A percentile compares a stretch with the other conserved stretches of the same genome.
Conservation (phyloP, 768 basidiomycete species). For the Plicaturopsis crispa region DNA sequence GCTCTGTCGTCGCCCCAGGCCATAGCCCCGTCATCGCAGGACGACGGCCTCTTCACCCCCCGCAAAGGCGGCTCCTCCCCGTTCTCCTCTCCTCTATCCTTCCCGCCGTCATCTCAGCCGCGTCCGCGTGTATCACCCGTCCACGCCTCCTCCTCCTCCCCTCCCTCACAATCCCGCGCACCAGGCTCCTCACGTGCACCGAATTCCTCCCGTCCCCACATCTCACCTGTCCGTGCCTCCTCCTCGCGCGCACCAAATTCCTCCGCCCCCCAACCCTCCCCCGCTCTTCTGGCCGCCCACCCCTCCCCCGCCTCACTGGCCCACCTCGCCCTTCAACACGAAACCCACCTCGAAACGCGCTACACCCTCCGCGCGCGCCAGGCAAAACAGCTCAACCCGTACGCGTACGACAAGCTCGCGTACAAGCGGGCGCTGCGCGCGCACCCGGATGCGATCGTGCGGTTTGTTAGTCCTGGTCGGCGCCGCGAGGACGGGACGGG, state of each 20-base stretch:
- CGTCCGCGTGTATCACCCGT: slow-evolving; percentile 4
- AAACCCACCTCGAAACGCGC: slow-evolving; percentile 18
- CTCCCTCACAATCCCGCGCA: not conserved
- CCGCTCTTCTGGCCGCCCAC: not conserved
- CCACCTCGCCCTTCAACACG: slow-evolving; percentile 1
- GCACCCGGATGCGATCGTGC: slow-evolving; percentile 66
- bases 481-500: slow-evolving; percentile 13
- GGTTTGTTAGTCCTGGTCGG: slow-evolving; percentile 28
- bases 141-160: slow-evolving; percentile 2
- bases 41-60: not conserved
- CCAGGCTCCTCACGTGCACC: not conserved
- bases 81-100: slow-evolving; percentile 8
- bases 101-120: slow-evolving; percentile 11
- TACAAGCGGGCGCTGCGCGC: slow-evolving; percentile 45
- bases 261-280: slow-evolving; percentile 9
- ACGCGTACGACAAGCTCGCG: slow-evolving; percentile 41
- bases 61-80: slow-evolving; percentile 4
- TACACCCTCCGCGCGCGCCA: slow-evolving; percentile 53
- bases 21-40: slow-evolving; percentile 6
- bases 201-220: not conserved
- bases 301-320: not conserved
- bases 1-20: not conserved
- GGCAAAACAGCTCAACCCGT: slow-evolving; percentile 54
- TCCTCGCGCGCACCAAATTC: slow-evolving; percentile 4
- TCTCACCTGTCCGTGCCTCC: slow-evolving; percentile 6